A percentile compares a stretch with the other conserved stretches of the same genome.
phyloP scores from a whole-genome alignment of 768 basidiomycete species.

The Pisolithus sp. region DNA sequence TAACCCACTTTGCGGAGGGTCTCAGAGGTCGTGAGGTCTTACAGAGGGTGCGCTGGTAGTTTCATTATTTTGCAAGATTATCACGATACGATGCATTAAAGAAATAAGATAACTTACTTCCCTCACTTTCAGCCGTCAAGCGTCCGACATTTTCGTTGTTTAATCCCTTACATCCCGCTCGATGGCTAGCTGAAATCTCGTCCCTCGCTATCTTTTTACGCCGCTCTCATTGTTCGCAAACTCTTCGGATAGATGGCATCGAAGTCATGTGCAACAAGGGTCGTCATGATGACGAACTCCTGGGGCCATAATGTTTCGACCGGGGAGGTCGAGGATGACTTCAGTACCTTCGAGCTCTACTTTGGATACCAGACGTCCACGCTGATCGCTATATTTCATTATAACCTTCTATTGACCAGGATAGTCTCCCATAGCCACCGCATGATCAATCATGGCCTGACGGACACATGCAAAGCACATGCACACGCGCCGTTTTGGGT shows the following conservation, averaged over 20 bases:
- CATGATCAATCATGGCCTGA: too few species aligned
- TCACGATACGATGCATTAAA: background rate
- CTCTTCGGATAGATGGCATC: slow-evolving; percentile 68
- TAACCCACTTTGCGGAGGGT: slow-evolving; percentile 61
- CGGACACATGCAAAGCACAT: too few species aligned
- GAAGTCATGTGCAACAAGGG: slow-evolving; percentile 80
- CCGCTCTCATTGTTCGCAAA: slow-evolving; percentile 55
- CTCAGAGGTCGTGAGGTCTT: slow-evolving; percentile 43
- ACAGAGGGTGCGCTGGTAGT: slow-evolving; percentile 49
- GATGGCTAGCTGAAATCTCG: slow-evolving; percentile 44
- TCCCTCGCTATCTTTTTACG: slow-evolving; percentile 63
- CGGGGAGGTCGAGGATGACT: too few species aligned
- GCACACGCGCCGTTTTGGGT: too few species aligned
- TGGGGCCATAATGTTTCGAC: too few species aligned
- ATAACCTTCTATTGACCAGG: too few species aligned
- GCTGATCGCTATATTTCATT: too few species aligned
- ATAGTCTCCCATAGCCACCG: too few species aligned
- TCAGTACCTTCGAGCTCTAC: too few species aligned
- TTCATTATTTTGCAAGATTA: slow-evolving; percentile 27
- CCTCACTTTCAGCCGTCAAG: slow-evolving; percentile 50
- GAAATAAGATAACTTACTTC: slow-evolving; percentile 32
- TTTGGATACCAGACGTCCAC: too few species aligned
- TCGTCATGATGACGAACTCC: slow-evolving; percentile 46
- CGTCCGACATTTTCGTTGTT: slow-evolving; percentile 37
- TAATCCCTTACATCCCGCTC: slow-evolving; percentile 34